A percentile compares a stretch with the other conserved stretches of the same genome.
Conservation (phyloP, 2,329 filamentous ascomycete species). For the Ophiostoma himal-ulmi region DNA sequence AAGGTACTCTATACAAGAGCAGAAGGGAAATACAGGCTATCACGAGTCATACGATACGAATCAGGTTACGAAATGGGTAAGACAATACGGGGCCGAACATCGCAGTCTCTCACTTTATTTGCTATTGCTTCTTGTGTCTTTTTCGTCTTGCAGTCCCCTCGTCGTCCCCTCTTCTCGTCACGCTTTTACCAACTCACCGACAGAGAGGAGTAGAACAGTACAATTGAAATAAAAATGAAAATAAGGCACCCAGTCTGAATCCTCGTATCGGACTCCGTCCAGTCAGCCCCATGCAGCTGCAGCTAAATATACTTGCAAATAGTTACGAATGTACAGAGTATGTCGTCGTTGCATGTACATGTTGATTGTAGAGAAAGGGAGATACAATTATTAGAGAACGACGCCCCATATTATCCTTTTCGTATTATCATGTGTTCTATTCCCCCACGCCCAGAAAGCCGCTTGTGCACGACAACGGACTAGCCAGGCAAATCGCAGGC, state of each 20-base stretch:
- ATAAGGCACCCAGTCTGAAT: not conserved
- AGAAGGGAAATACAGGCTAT: not conserved
- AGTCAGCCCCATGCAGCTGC: not conserved
- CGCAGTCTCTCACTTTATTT: not conserved
- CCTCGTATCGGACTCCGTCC: conserved; percentile 12
- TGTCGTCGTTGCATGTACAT: conserved; percentile 1
- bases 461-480: conserved; percentile 16
- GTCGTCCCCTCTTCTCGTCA: not conserved
- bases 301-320: not conserved
- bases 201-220: not conserved
- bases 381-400: not conserved
- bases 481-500: conserved; percentile 17
- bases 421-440: conserved; percentile 11
- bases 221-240: not conserved
- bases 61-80: not conserved
- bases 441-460: conserved; percentile 21
- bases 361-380: not conserved
- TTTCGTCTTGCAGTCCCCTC: not conserved
- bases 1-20: not conserved
- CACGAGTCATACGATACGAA: not conserved
- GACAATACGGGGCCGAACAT: not conserved
- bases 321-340: not conserved
- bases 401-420: not conserved
- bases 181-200: not conserved
- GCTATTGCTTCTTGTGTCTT: not conserved